Evolutionary conservation across 345 rosid species (phyloP), one percentile per base, ranked within the genome.

Genomic region (Turritis glabra): DNA sequence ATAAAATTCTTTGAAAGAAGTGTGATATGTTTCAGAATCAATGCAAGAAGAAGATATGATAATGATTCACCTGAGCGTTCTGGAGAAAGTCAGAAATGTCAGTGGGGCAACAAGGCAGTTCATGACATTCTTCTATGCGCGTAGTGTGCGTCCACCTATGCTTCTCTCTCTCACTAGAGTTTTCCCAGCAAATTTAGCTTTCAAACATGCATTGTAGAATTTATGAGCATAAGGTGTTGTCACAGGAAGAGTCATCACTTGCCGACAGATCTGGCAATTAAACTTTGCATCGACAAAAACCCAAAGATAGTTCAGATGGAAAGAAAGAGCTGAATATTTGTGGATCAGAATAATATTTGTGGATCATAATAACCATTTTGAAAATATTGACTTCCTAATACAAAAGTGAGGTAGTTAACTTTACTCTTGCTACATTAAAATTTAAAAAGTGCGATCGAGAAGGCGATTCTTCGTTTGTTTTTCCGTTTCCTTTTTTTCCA

Each of bases 141-240:
- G 77, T 1, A 89, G 82, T 1, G 80, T 72, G 26, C 88, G 79
- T 7, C 88, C 80, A n/a, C 90, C 95, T 75, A 69, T 64, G 35
- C 67, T 76, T 72, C 95, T 87, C 67, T 85, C 88, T 54, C 80
- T 83, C 23, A 86, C 52, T 25, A 56, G 55, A 38, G 80, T 63
- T 59, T 76, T 46, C 7, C 90, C 90, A 38, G 84, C 71, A 67
- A 88, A 90, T 8, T 79, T 83, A 2, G 58, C 82, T 64, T 79
- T 92, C 18, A 91, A 52, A 37, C 94, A 91, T 10, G 67, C 67
- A 77, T 91, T 86, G 82, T 88, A 89, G 61, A 91, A 91, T 65
- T 89, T 87, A 18, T 91, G 94, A 1, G 82, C 88, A 41, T 92
- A 91, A 14, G 92, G 92, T 0, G 97, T 89, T 10, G 92, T 89